Evolutionary conservation across 768 basidiomycete genomes (phyloP), one percentile per base, ranked within the genome.

Genomic region (Trametes maxima): DNA sequence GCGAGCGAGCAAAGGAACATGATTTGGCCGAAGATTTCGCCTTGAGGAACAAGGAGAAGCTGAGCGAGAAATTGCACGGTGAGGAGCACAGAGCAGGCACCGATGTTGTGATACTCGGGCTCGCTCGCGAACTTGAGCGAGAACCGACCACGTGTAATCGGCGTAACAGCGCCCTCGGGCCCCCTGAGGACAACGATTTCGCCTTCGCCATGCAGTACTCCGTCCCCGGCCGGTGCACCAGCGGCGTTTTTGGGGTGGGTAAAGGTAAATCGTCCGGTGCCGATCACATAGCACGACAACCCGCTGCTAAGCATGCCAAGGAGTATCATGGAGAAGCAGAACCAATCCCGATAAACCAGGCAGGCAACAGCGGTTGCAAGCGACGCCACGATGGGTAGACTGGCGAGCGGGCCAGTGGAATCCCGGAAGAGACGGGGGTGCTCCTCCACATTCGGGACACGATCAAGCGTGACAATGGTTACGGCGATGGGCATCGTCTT

Each of bases 51-150:
- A 8, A 59, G 51, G 50, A 59, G 44, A 4, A 59, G 44, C 24
- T 59, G 58, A 3, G 58, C 50, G 2, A 61, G 52, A 25, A 61
- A 61, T 33, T 61, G 60, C 16, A 19, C 24, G 17, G 53, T 54
- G 21, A 61, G 35, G 21, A 61, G 54, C 40, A 58, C 33, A 2
- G 59, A 60, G 46, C 52, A 53, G 16, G 28, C 28, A 21, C 59
- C 59, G 52, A 65, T 65, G 42, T 56, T 57, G 57, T 60, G 58
- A 36, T 60, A 65, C 45, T 60, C 55, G 2, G 54, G 59, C 35
- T 65, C 59, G 59, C 59, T 60, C 16, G 11, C 16, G 40, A 57
- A 65, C 33, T 60, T 46, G 36, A 65, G 55, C 19, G 55, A 60
- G 39, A 65, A 65, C 13, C 39, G 44, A 1, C 63, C 63, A 19